Evolutionary conservation across 768 basidiomycete genomes (phyloP), one percentile per base, ranked within the genome.

Genomic region (Tubosaeta brunneosetosa): DNA sequence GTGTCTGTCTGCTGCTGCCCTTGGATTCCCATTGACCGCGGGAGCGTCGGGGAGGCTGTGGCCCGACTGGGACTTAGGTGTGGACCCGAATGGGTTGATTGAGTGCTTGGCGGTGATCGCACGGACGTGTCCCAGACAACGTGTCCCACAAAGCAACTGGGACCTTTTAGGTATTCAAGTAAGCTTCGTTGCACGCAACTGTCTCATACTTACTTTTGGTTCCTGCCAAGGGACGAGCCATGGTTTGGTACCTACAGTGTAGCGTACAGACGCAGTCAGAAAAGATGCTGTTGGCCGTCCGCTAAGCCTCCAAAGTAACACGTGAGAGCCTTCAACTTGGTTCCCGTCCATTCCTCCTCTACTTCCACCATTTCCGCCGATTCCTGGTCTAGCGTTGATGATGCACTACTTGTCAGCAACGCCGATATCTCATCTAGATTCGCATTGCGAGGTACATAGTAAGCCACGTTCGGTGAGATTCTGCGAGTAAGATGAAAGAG

Each of bases 271-370:
- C 19, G 27, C 25, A 19, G 33, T 47, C 56, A 79, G 57, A 83
- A 91, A 55, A 85, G 59, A 37, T 79, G 65, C 49, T 83, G 84
- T 61, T 91, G 88, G 3, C 85, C 87, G 22, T 69, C 66, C 9
- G 72, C 88, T 40, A 97, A 71, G 12, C 91, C 91, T 7, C 95
- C 95, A 69, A 86, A 97, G 67, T 97, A 95, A 66, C 91, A 94
- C 1, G 92, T 97, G 48, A 98, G 70, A 0, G 94, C 95, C 65
- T 97, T 98, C 41, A 98, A 70, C 73, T 95, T 95, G 10, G 76
- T 76, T 3, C 92, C 87, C 86, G 91, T 95, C 94, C 93, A 97
- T 66, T 91, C 91, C 69, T 98, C 95, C 65, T 98, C 94, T 7
- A 97, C 79, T 69, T 97, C 95, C 10, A 95, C 78, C 68, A 69